Evolutionary conservation across 257 asterid genomes (phyloP).

Genomic region (Nicotiana obtusifolia): DNA sequence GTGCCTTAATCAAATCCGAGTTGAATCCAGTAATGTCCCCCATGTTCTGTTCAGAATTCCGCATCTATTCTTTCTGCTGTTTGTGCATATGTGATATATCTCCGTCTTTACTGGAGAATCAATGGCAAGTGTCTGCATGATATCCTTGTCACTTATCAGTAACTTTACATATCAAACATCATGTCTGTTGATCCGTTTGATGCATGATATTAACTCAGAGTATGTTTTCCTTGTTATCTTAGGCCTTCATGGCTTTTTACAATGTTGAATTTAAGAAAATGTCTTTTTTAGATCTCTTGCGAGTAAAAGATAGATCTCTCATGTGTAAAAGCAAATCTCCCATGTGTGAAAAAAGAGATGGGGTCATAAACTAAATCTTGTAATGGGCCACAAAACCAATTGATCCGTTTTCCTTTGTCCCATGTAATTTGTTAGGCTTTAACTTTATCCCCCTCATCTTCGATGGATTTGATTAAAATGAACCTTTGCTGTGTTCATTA

Average conservation of each 20-base stretch:
- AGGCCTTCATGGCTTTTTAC: too few species aligned
- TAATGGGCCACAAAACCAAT: too few species aligned
- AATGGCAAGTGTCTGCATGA: neutral
- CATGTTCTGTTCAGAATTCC: neutral
- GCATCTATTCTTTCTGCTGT: neutral
- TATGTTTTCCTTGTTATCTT: neutral
- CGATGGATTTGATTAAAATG: neutral
- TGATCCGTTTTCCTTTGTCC: neutral
- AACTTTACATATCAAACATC: neutral
- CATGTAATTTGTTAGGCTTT: neutral
- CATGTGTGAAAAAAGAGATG: too few species aligned
- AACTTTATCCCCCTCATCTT: neutral
- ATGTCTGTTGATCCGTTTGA: neutral
- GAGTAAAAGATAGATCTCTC: too few species aligned
- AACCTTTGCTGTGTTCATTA: neutral
- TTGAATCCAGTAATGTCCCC: neutral
- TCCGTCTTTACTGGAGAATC: neutral
- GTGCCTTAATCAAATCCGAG: neutral
- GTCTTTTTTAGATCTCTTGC: too few species aligned
- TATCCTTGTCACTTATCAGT: neutral
- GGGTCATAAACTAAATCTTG: too few species aligned
- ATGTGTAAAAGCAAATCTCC: too few species aligned
- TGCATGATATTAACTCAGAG: neutral
- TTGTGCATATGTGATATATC: conserved; percentile 4
- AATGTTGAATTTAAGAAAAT: too few species aligned